Conservation (phyloP, 805 yeast species). For the Kodamaea restingae region DNA sequence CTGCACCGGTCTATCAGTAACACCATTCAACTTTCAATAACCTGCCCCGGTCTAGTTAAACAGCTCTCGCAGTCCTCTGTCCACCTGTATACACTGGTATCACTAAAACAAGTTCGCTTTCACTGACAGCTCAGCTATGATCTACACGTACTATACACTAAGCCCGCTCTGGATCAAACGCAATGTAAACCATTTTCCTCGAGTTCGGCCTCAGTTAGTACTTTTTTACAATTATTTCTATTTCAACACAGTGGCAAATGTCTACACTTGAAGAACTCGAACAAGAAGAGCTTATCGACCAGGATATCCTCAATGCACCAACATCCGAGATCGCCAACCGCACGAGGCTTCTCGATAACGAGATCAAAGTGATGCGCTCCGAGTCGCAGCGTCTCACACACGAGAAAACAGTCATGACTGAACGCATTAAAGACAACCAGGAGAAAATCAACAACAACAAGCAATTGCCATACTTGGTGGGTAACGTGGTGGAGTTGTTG, state of each 20-base stretch:
- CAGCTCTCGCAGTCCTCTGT: too few species aligned
- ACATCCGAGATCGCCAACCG: conserved; percentile 82
- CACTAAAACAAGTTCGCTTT: too few species aligned
- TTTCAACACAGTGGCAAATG: conserved; percentile 42
- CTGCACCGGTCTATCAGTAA: too few species aligned
- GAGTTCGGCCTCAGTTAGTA: conserved; percentile 1
- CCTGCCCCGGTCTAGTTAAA: too few species aligned
- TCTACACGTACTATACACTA: too few species aligned
- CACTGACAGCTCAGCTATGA: too few species aligned
- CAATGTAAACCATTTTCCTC: not conserved
- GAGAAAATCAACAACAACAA: conserved; percentile 94
- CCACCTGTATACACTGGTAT: too few species aligned
- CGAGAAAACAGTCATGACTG: conserved; percentile 89
- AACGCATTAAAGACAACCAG: conserved; percentile 90
- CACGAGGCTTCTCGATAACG: conserved; percentile 85
- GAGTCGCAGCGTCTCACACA: conserved; percentile 88
- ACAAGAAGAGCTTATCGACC: conserved; percentile 64
- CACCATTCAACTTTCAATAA: too few species aligned
- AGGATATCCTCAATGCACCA: conserved; percentile 73
- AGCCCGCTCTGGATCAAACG: too few species aligned
- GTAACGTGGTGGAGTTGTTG: conserved; percentile 91
- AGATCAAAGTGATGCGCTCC: conserved; percentile 89
- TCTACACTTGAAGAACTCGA: conserved; percentile 83
- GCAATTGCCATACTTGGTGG: conserved; percentile 93
- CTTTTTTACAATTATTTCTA: not conserved